A percentile compares a stretch with the other conserved stretches of the same genome.
These are phyloP conservation scores for Trichoderma sp. DNA, from an alignment of 2,329 filamentous ascomycete species.

Conservation along the genomic window DNA sequence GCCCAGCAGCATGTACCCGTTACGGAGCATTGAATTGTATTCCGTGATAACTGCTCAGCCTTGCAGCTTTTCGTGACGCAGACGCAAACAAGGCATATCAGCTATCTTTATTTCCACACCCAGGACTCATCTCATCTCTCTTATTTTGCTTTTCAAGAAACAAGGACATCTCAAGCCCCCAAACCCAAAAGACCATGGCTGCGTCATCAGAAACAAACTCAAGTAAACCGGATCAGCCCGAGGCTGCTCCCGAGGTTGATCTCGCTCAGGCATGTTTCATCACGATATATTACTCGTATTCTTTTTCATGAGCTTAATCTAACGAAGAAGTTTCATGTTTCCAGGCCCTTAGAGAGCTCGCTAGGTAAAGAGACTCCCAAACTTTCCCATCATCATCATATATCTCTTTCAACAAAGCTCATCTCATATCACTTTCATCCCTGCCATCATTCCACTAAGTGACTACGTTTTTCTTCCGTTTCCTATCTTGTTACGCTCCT, in stretches of 20 bases:
- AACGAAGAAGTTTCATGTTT: neutral
- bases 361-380: neutral
- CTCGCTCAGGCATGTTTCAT: slow-evolving; percentile 13
- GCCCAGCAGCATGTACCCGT: neutral
- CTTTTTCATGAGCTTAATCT: neutral
- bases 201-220: slow-evolving; percentile 1
- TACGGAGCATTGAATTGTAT: neutral
- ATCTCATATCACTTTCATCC: neutral
- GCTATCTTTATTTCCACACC: neutral
- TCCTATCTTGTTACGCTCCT: too few relatives aligned
- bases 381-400: neutral
- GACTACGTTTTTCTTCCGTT: too few relatives aligned
- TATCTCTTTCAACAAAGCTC: neutral
- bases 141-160: neutral
- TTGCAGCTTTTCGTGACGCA: neutral
- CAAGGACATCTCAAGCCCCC: neutral
- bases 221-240: neutral
- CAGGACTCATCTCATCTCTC: neutral
- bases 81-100: neutral
- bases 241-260: neutral
- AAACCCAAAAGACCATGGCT: slow-evolving; percentile 1
- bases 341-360: neutral
- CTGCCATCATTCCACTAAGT: neutral
- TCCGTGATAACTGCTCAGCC: neutral
- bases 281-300: neutral